Evolutionary conservation across 768 basidiomycete genomes (phyloP).

Genomic region (Trametes meyenii): DNA sequence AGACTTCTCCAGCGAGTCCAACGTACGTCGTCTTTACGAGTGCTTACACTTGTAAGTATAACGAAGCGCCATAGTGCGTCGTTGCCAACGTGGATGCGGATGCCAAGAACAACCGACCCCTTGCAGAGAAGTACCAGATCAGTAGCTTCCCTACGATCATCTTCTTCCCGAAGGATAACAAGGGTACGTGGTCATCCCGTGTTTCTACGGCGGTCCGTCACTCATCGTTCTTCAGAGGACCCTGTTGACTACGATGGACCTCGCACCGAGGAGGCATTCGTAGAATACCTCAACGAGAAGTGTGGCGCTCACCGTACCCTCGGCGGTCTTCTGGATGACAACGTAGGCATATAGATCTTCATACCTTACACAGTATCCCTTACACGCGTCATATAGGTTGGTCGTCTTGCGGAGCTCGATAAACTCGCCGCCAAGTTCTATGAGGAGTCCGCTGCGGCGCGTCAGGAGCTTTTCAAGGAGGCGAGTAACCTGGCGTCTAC

Average conservation of each 20-base stretch:
- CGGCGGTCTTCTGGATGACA: conserved; percentile 77
- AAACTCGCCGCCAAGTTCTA: conserved; percentile 76
- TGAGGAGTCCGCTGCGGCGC: conserved; percentile 54
- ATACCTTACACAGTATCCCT: neutral
- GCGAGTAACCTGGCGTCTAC: conserved; percentile 56
- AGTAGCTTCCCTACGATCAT: conserved; percentile 91
- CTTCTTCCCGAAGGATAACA: conserved; percentile 82
- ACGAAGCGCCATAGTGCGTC: conserved; percentile 59
- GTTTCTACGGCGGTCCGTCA: neutral
- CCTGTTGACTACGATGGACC: conserved; percentile 68
- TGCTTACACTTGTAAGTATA: neutral
- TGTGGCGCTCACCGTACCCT: conserved; percentile 85
- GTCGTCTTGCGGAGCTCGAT: conserved; percentile 79
- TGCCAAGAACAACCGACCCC: conserved; percentile 71
- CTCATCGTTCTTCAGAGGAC: conserved; percentile 35
- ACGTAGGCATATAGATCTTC: conserved; percentile 43
- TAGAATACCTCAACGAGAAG: conserved; percentile 79
- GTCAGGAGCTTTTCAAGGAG: conserved; percentile 65
- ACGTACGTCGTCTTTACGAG: conserved; percentile 48
- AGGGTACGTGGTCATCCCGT: conserved; percentile 30
- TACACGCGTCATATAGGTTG: conserved; percentile 56
- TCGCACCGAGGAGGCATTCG: conserved; percentile 75
- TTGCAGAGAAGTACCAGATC: conserved; percentile 75
- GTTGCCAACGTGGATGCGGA: conserved; percentile 93
- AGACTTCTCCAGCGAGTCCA: conserved; percentile 75